Base-by-base conservation (phyloP, 2,329 filamentous ascomycete genomes). In the Ustulina deusta region DNA sequence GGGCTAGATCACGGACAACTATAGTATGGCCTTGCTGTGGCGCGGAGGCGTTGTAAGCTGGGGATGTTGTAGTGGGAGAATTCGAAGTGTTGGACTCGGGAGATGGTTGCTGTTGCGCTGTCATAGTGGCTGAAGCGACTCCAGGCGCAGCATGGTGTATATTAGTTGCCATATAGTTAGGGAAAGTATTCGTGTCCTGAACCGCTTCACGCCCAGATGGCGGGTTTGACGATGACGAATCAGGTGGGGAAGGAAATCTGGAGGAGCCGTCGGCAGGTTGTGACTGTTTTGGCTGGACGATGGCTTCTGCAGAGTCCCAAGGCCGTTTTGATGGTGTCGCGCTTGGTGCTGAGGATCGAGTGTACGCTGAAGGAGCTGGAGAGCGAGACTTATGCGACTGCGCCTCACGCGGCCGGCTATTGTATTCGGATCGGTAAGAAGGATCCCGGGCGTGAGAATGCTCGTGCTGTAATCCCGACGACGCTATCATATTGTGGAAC, bases 1-100 rank as follows among this genome's bases (percentile, higher is more conserved):
- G 96, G 48, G 91, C 91, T 57, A 99, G 84, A 79, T 97, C 94
- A 75, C 92, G 92, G 49, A 99, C 90, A 77, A 92, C 91, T 76
- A 98, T 92, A 3, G 86, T 86, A 11, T 79, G 83, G 61, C 86
- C 84, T 60, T 80, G 78, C 65, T 81, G 79, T 10, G 78, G 76
- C 22, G 80, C 77, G 2, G 81, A 78, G 61, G 79, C 76, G 61
- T 78, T 78, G 52, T 79, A 75, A 61, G 78, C 74, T 58, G 74
- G 72, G 38, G 75, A 68, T 44, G 75, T 40, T 63, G 76, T 48
- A 9, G 68, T 55, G 3, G 76, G 74, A 13, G 74, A 74, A 25
- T 60, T 70, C 25, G 75, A 73, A 2, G 73, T 64, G 48, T 77
- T 73, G 15, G 76, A 72, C 51, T 71, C 76, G 70, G 73, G 73